phyloP scores from a whole-genome alignment of 306 rosid genomes.

The Hippophae gyantsensis region DNA sequence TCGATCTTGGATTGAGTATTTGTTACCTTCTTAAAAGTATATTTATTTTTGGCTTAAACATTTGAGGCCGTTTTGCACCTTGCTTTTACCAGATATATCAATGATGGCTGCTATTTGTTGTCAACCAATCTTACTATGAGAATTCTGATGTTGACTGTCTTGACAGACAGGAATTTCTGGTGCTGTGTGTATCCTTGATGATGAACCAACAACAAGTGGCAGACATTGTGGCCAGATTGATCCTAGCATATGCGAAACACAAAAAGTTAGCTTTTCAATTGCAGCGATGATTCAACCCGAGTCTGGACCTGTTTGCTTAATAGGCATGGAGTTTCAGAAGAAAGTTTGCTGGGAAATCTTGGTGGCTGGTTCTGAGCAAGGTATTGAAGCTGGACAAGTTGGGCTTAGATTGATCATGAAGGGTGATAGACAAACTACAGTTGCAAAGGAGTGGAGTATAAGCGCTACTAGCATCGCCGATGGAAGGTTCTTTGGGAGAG shows the following conservation, averaged over 20 bases:
- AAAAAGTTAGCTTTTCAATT: slow-evolving; percentile 69
- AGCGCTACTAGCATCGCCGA: slow-evolving; percentile 93
- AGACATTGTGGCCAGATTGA: slow-evolving; percentile 80
- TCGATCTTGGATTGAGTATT: not conserved
- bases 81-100: not conserved
- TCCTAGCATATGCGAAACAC: slow-evolving; percentile 71
- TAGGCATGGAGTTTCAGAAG: slow-evolving; percentile 91
- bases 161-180: slow-evolving; percentile 85
- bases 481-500: slow-evolving; percentile 58
- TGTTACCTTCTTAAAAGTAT: too few relatives aligned
- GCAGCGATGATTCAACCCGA: slow-evolving; percentile 94
- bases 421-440: slow-evolving; percentile 95
- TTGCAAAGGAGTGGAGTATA: slow-evolving; percentile 91
- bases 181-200: slow-evolving; percentile 88
- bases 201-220: slow-evolving; percentile 89
- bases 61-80: not conserved
- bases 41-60: not conserved
- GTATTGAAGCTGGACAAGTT: slow-evolving; percentile 98
- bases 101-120: not conserved
- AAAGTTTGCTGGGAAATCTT: slow-evolving; percentile 92
- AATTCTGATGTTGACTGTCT: slow-evolving; percentile 16
- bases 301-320: slow-evolving; percentile 93
- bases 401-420: slow-evolving; percentile 94
- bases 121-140: slow-evolving; percentile 17
- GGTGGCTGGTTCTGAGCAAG: slow-evolving; percentile 98